Conservation (phyloP, 176 grass and related monocot species). For the Lolium multiflorum region DNA sequence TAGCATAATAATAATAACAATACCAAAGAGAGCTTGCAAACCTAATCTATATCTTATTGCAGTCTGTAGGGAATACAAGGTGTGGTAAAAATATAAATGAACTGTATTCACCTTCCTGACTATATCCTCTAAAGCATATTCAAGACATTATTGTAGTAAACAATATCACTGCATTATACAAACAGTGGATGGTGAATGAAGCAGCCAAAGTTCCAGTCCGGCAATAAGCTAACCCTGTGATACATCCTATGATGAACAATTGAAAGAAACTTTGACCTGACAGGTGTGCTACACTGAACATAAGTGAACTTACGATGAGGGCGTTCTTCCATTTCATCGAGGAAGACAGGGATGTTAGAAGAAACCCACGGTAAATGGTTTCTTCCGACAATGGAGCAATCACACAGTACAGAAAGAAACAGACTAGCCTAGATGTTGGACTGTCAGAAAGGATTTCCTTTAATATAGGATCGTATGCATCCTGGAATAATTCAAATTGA, state of each 20-base stretch:
- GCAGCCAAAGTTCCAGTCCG: conserved; percentile 76
- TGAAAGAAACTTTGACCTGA: conserved; percentile 63
- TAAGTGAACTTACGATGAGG: conserved; percentile 68
- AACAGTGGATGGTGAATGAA: conserved; percentile 69
- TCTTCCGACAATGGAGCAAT: conserved; percentile 82
- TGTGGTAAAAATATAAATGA: neutral
- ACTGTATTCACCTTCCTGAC: conserved; percentile 8
- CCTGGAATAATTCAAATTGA: conserved; percentile 61
- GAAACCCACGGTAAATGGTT: conserved; percentile 91
- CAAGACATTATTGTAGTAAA: conserved; percentile 55
- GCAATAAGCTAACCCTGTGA: conserved; percentile 81
- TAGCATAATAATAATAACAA: neutral
- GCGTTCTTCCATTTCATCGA: conserved; percentile 66
- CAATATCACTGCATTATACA: conserved; percentile 84
- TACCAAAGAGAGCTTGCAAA: neutral
- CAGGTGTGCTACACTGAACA: conserved; percentile 86
- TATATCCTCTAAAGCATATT: neutral
- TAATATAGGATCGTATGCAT: conserved; percentile 64
- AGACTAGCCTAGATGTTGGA: conserved; percentile 49
- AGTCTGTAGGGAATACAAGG: conserved; percentile 2
- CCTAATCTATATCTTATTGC: neutral
- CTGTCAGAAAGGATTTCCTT: conserved; percentile 69
- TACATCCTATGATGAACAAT: conserved; percentile 71
- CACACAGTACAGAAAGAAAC: conserved; percentile 74
- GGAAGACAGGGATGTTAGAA: conserved; percentile 66